A percentile compares a stretch with the other conserved stretches of the same genome.
phyloP scores from a whole-genome alignment of 495 filamentous ascomycete species.

The Astrocystis sublimbata region DNA sequence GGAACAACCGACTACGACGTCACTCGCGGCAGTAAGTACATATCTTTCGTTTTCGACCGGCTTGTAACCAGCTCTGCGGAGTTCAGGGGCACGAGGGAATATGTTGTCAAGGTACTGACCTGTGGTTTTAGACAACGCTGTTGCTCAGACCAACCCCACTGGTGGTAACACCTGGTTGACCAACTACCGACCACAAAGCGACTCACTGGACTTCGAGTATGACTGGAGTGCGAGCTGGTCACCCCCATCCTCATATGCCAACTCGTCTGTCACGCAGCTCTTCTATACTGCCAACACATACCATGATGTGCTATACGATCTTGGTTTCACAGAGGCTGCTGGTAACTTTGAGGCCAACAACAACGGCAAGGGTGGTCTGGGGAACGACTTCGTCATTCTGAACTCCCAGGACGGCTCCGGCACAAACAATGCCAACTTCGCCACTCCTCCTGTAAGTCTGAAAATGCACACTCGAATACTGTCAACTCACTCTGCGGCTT shows the following conservation, averaged over 20 bases:
- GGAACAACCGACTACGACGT: conserved; percentile 41
- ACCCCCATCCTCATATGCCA: conserved; percentile 38
- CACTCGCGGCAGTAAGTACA: conserved; percentile 45
- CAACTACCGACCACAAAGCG: conserved; percentile 42
- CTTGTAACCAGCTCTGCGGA: not conserved
- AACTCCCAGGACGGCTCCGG: conserved; percentile 56
- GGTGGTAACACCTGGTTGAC: conserved; percentile 39
- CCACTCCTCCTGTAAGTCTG: conserved; percentile 40
- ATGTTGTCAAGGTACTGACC: conserved; percentile 11
- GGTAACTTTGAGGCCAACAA: conserved; percentile 59
- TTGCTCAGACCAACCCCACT: conserved; percentile 47
- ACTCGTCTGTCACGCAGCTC: conserved; percentile 51
- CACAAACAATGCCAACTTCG: conserved; percentile 54
- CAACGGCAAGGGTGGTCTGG: conserved; percentile 45
- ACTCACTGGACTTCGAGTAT: conserved; percentile 43
- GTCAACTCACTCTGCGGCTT: not conserved
- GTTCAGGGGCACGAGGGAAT: not conserved
- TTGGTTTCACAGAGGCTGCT: conserved; percentile 55
- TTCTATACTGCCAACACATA: conserved; percentile 57
- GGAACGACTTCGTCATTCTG: conserved; percentile 53
- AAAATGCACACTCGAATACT: not conserved
- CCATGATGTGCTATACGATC: conserved; percentile 54
- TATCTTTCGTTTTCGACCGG: not conserved
- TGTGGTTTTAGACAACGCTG: conserved; percentile 43
- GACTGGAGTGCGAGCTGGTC: conserved; percentile 36